Evolutionary conservation across 139 green algal genomes (phyloP), one percentile per base, ranked within the genome.

Genomic region (Chlorella sorokiniana): DNA sequence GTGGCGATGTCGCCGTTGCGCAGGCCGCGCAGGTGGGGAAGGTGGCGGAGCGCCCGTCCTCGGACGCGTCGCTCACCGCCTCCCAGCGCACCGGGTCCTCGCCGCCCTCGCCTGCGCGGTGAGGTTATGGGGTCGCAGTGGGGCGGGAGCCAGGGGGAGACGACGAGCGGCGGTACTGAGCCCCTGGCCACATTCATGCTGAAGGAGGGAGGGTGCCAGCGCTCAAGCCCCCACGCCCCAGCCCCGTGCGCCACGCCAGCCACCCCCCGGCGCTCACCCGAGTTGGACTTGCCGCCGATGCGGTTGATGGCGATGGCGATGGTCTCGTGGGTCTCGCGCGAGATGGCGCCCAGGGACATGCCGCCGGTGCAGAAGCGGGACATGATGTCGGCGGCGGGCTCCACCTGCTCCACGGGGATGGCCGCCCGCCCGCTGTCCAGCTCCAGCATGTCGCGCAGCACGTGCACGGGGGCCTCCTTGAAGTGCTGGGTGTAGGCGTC

Each of bases 301-400:
- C 97, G 92, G 94, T 99, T 99, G 88, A 99, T 96, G 40, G 97
- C 97, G 29, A 99, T 96, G 61, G 97, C 97, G 77, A 99, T 99
- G 40, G 93, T 96, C 91, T 99, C 97, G 88, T 99, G 97, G 1
- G 94, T 98, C 89, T 99, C 96, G 29, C 95, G 89, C 14, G 79
- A 94, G 89, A 99, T 99, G 83, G 97, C 97, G 38, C 97, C 97
- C 82, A 99, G 90, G 22, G 90, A 97, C 97, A 99, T 99, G 85
- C 97, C 97, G 59, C 97, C 97, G 29, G 96, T 99, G 95, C 96
- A 99, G 92, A 99, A 99, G 54, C 96, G 90, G 52, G 85, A 81
- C 93, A 98, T 96, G 88, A 99, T 98, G 71, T 92, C 87, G 2
- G 61, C 69, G 0, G 91, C 93, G 7, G 91, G 81, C 90, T 99